Evolutionary conservation across 345 rosid species (phyloP), one percentile per base, ranked within the genome.

Genomic region (Rhodamnia argentea): DNA sequence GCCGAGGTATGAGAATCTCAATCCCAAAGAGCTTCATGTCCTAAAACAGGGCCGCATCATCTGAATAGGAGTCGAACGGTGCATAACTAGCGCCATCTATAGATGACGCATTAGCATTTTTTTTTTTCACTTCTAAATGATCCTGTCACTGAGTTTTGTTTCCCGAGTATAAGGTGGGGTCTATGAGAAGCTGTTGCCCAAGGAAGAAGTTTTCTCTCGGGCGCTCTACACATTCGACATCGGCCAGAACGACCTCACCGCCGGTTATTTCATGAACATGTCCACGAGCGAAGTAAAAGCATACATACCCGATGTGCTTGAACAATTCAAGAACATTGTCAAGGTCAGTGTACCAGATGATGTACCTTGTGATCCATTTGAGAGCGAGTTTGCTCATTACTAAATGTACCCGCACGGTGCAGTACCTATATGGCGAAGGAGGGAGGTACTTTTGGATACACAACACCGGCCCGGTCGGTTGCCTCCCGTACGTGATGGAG

Each of bases 401-500:
- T 32, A 18, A 70, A 32, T 70, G 47, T 70, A 70, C 44, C 44
- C 44, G 47, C 3, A 2, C 7, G 22, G 10, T 70, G n/a, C 91
- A 94, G 98, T 50, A 90, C 32, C 62, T 93, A 55, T 94, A 95
- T 84, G 88, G 76, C n/a, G 88, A 89, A 89, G 98, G 98, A 75
- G 98, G 96, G n/a, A 93, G 96, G 86, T 87, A 89, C 84, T 95
- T 96, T 54, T 95, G 96, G 98, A 90, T 95, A 83, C 99, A 96
- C 88, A 96, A 94, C 84, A 94, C 98, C 6, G 98, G 92, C 29
- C 98, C 99, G 2, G 87, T 94, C 2, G 99, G 98, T 1, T 96
- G 98, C 87, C 87, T 94, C 22, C 93, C 98, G 2, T 53, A 91
- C 85, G 78, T 92, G 91, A 85, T 93, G 23, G 97, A 93, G 20